A percentile compares a stretch with the other conserved stretches of the same genome.
Conservation (phyloP, 768 basidiomycete genomes). For the Lactarius sanguifluus region DNA sequence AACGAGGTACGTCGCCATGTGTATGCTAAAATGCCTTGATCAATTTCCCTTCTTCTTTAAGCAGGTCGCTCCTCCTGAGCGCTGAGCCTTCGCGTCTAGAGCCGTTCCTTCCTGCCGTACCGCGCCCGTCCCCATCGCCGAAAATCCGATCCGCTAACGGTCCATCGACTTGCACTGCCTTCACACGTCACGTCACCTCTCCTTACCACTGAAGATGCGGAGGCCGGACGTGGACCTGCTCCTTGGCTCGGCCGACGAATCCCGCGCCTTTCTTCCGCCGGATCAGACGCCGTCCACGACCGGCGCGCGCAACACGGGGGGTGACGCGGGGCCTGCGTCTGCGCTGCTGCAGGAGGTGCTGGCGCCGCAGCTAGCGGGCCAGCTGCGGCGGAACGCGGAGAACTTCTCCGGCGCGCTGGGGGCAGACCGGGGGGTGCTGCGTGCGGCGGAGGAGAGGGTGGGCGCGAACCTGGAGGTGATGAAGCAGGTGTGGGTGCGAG, state of each 20-base stretch:
- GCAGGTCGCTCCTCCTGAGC: constrained; percentile 45
- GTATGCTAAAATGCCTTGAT: neutral
- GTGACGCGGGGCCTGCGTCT: constrained; percentile 23
- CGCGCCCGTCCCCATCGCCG: constrained; percentile 40
- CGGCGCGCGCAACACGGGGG: constrained; percentile 13
- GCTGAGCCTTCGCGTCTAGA: constrained; percentile 27
- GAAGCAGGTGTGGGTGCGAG: constrained; percentile 56
- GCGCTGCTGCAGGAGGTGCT: too few relatives aligned
- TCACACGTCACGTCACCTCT: constrained; percentile 26
- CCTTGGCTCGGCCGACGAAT: constrained; percentile 4
- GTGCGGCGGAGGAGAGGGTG: constrained; percentile 64
- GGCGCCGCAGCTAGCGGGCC: constrained; percentile 42
- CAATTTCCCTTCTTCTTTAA: constrained; percentile 34
- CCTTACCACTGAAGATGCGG: neutral
- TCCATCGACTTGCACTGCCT: too few relatives aligned
- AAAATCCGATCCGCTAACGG: constrained; percentile 26
- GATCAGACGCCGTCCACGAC: constrained; percentile 14
- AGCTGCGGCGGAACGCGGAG: constrained; percentile 76
- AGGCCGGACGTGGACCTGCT: constrained; percentile 16
- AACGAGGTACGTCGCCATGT: constrained; percentile 47
- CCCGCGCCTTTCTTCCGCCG: constrained; percentile 36
- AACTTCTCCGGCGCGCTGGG: constrained; percentile 73
- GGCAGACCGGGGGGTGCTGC: constrained; percentile 72
- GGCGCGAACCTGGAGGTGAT: constrained; percentile 70
- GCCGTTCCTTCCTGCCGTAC: constrained; percentile 48